phyloP scores from a whole-genome alignment of 768 basidiomycete genomes.

The Collybiopsis confluens region DNA sequence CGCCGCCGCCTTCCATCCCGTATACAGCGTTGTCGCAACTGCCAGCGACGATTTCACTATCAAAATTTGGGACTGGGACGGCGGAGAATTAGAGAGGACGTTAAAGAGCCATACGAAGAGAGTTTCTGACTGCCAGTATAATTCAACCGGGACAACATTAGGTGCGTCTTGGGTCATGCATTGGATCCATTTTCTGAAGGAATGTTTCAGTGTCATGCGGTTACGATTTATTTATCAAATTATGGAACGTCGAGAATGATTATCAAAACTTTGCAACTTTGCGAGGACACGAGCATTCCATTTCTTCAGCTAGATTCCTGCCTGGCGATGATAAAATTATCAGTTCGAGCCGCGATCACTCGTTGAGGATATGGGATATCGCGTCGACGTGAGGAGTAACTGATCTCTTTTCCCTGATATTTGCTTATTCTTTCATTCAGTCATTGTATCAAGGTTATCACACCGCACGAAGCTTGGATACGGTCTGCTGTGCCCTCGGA shows the following conservation, averaged over 20 bases:
- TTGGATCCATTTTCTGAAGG: neutral
- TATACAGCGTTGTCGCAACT: slow-evolving; percentile 61
- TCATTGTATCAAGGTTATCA: slow-evolving; percentile 60
- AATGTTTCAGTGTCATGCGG: slow-evolving; percentile 15
- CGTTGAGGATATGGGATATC: slow-evolving; percentile 67
- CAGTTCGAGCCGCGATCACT: slow-evolving; percentile 67
- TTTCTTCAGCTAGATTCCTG: slow-evolving; percentile 66
- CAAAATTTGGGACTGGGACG: slow-evolving; percentile 81
- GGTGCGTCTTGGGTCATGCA: slow-evolving; percentile 32
- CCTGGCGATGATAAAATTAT: slow-evolving; percentile 62
- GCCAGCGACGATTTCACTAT: slow-evolving; percentile 67
- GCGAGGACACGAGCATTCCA: slow-evolving; percentile 70
- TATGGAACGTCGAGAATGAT: slow-evolving; percentile 30
- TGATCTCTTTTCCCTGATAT: neutral
- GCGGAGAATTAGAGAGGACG: slow-evolving; percentile 70
- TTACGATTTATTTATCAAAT: slow-evolving; percentile 32
- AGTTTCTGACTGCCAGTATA: slow-evolving; percentile 67
- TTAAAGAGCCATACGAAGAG: slow-evolving; percentile 71
- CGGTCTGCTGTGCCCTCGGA: slow-evolving; percentile 40
- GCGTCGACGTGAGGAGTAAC: slow-evolving; percentile 48
- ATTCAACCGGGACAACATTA: slow-evolving; percentile 59
- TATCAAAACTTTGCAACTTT: slow-evolving; percentile 28
- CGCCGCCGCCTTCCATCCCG: slow-evolving; percentile 62
- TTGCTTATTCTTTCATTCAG: slow-evolving; percentile 27
- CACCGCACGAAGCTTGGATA: slow-evolving; percentile 67